Evolutionary conservation across 2,329 filamentous ascomycete genomes (phyloP), one percentile per base, ranked within the genome.

Genomic region (Fusarium keratoplasticum): DNA sequence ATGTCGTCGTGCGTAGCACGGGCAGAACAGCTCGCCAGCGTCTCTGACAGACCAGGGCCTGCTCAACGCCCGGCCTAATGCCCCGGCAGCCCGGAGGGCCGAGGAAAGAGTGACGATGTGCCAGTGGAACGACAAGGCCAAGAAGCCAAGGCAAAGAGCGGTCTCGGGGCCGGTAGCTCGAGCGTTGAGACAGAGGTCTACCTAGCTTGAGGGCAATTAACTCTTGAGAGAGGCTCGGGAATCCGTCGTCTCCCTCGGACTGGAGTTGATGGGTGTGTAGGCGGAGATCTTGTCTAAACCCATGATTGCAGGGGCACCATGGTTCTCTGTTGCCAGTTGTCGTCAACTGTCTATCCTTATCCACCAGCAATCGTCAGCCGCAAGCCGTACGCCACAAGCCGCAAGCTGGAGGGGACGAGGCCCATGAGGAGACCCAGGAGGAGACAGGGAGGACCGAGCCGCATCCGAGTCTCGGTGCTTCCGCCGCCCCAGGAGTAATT

Each of bases 101-200:
- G 64, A 64, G 36, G 60, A 57, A 52, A 54, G 52, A 60, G 35
- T 44, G 36, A 59, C 35, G 33, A 59, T 18, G 47, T 38, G 44
- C 59, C 35, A 40, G 27, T 31, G 29, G n/a, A 61, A 61, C 35
- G 57, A 38, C 44, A n/a, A 62, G 40, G 36, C 36, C 18, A 16
- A 52, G 35, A 38, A 50, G 59, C 29, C 40, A 29, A 38, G 25
- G 59, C 27, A 58, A 64, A 63, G 38, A 61, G 66, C 69, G 66
- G 69, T 72, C 66, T 74, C 69, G 62, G 62, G 62, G 60, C 66
- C 27, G 27, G 27, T 31, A 52, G 47, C 47, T 52, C 18, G 18
- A 52, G 47, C n/a, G 11, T 31, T 54, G 50, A 54, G 50, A 54
- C n/a, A 54, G 27, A 54, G 50, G 27, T 33, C 27, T 54, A 10